phyloP scores from a whole-genome alignment of 2,329 filamentous ascomycete genomes.

The Phyllosticta capitalensis region DNA sequence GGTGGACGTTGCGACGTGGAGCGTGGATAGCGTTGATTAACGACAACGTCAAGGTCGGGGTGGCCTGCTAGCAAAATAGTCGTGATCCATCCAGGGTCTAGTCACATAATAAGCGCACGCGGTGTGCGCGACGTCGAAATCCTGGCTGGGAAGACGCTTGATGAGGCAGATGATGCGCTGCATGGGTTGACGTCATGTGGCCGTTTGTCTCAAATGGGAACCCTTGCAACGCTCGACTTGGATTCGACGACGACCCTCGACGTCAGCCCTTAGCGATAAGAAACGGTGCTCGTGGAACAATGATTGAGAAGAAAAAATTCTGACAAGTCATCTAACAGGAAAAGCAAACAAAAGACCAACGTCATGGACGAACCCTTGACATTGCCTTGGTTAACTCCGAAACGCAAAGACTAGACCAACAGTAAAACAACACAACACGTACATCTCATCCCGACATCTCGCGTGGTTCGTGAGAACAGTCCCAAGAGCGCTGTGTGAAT shows the following conservation, averaged over 20 bases:
- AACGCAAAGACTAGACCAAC: constrained; percentile 9
- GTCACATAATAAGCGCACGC: background rate
- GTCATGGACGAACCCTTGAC: background rate
- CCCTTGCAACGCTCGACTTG: constrained; percentile 2
- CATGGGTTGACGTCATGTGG: constrained; percentile 1
- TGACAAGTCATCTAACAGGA: background rate
- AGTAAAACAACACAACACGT: background rate
- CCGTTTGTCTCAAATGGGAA: constrained; percentile 3
- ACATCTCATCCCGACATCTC: background rate
- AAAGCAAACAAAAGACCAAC: background rate
- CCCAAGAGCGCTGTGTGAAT: background rate
- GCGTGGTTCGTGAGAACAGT: background rate
- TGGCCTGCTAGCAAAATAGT: background rate
- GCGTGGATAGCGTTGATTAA: background rate
- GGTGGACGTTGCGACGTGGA: background rate
- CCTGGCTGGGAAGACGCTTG: background rate
- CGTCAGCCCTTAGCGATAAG: background rate
- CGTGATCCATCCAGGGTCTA: background rate
- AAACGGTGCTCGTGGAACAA: background rate
- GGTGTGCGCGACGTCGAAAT: background rate
- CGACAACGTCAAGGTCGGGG: too few relatives aligned
- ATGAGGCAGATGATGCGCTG: constrained; percentile 6
- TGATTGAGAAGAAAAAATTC: background rate
- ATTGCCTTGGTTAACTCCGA: constrained; percentile 21
- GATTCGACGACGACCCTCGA: constrained; percentile 1